These are phyloP conservation scores for Carex pumila DNA, from an alignment of 176 grass and related monocot genomes.

Conservation along the genomic window DNA sequence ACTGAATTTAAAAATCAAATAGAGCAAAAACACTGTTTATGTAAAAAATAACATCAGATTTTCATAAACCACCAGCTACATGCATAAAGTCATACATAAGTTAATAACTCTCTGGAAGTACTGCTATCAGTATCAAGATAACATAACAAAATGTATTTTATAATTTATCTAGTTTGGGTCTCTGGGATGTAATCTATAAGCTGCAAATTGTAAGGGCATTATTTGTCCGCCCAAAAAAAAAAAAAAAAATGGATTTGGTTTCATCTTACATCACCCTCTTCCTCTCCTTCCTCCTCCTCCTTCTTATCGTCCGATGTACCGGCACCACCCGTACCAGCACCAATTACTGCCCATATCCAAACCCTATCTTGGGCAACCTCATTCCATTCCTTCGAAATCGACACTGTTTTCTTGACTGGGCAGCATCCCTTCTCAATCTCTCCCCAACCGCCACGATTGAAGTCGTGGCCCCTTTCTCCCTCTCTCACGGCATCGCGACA, in stretches of 20 bases:
- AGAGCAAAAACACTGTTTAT: too few relatives aligned
- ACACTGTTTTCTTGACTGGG: conserved; percentile 77
- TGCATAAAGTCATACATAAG: background rate
- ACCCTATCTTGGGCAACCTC: conserved; percentile 44
- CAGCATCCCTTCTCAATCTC: conserved; percentile 35
- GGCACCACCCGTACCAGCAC: background rate
- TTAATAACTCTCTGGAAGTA: too few relatives aligned
- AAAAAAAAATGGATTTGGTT: conserved; percentile 6
- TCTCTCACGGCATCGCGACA: conserved; percentile 51
- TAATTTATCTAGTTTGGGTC: too few relatives aligned
- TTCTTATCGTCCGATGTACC: conserved; percentile 6
- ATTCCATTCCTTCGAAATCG: conserved; percentile 47
- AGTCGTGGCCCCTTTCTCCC: conserved; percentile 29
- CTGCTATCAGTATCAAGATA: background rate
- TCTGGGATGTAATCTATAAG: too few relatives aligned
- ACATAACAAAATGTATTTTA: conserved; percentile 25
- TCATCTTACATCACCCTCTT: background rate
- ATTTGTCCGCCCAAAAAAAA: too few relatives aligned
- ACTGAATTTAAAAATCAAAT: too few relatives aligned
- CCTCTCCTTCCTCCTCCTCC: background rate
- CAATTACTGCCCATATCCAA: conserved; percentile 50
- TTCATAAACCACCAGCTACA: background rate
- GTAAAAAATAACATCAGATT: too few relatives aligned
- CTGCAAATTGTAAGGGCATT: too few relatives aligned
- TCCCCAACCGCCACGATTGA: conserved; percentile 52